phyloP scores from a whole-genome alignment of 164 flowering plant species.

The Paratinospora sagittata region DNA sequence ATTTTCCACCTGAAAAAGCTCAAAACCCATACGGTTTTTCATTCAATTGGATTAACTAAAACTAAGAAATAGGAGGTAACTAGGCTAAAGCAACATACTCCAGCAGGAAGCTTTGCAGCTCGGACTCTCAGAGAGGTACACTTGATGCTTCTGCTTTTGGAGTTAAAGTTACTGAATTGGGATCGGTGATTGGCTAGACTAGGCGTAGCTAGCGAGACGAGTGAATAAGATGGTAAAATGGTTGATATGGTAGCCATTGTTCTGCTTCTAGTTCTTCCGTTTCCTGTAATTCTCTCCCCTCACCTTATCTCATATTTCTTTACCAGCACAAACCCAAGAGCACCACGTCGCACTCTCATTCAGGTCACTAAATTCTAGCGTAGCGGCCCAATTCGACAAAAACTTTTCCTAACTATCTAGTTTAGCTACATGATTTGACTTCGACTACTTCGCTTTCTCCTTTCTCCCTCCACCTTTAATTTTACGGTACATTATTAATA shows the following conservation, averaged over 20 bases:
- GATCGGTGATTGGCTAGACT: constrained; percentile 3
- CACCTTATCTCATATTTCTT: constrained; percentile 8
- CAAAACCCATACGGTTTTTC: not conserved
- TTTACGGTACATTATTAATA: too few relatives aligned
- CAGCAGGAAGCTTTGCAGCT: constrained; percentile 72
- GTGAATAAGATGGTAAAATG: constrained; percentile 23
- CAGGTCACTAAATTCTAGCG: not conserved
- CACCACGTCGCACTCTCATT: not conserved
- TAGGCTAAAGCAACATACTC: constrained; percentile 29
- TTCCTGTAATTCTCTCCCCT: not conserved
- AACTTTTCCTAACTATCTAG: too few relatives aligned
- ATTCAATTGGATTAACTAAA: not conserved
- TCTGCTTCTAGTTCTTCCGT: constrained; percentile 3
- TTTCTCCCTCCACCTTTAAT: too few relatives aligned
- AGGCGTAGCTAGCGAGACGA: constrained; percentile 18
- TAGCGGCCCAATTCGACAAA: too few relatives aligned
- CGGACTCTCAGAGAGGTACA: constrained; percentile 32
- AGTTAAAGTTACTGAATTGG: constrained; percentile 8
- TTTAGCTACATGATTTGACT: too few relatives aligned
- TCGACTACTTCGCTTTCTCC: too few relatives aligned
- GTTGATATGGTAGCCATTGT: constrained; percentile 37
- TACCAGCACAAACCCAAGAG: too few relatives aligned
- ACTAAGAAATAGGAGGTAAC: not conserved
- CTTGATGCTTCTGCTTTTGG: constrained; percentile 11
- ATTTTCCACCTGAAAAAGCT: constrained; percentile 48